These are phyloP conservation scores for Gaeumannomyces sp. DNA, from an alignment of 2,329 filamentous ascomycete genomes.

Conservation along the genomic window DNA sequence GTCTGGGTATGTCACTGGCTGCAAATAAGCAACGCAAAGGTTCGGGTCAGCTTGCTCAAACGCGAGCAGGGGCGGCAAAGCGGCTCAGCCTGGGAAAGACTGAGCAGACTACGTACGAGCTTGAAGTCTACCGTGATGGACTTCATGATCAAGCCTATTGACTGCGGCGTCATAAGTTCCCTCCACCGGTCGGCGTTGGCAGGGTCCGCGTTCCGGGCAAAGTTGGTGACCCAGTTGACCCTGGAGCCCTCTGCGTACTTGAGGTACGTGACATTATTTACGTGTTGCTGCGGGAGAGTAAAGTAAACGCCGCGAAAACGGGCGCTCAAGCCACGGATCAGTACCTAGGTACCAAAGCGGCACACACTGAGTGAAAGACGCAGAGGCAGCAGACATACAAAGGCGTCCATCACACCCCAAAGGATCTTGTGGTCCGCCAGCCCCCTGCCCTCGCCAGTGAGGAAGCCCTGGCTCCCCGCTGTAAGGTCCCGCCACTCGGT, in stretches of 20 bases:
- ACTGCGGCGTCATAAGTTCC: conserved; percentile 59
- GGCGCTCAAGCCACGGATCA: not conserved
- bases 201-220: conserved; percentile 57
- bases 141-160: conserved; percentile 68
- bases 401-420: conserved; percentile 79
- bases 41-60: not conserved
- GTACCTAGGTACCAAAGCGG: too few species aligned
- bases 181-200: conserved; percentile 58
- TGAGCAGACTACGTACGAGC: conserved; percentile 53
- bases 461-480: conserved; percentile 68
- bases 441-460: conserved; percentile 57
- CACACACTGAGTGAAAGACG: too few species aligned
- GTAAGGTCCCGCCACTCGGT: conserved; percentile 65
- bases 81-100: not conserved
- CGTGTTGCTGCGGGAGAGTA: conserved; percentile 50
- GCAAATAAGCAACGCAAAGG: not conserved
- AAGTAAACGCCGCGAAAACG: not conserved
- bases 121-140: conserved; percentile 82
- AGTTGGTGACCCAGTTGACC: conserved; percentile 70
- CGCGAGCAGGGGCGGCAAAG: too few species aligned
- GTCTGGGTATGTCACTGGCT: conserved; percentile 83
- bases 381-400: conserved; percentile 23
- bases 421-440: conserved; percentile 62
- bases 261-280: conserved; percentile 82
- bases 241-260: conserved; percentile 77